Percentiles rank a stretch among this genome's conserved stretches.
Evolutionary conservation across 2,329 filamentous ascomycete species (phyloP).

Genomic region (Colletotrichum phormii): DNA sequence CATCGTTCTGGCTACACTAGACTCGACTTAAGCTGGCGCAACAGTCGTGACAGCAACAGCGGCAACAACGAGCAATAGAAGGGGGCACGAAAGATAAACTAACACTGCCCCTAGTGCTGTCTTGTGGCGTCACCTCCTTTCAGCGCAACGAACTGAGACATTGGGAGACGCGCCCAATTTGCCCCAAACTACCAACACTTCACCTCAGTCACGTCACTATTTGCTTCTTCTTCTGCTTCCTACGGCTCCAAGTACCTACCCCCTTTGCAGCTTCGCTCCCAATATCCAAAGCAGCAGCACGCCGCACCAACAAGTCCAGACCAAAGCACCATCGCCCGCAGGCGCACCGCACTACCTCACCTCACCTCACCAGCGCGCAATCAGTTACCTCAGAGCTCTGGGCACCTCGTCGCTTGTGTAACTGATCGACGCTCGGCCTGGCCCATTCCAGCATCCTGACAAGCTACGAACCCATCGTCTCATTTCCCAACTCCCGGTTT

Average conservation of each 20-base stretch:
- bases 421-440: conserved; percentile 15
- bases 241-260: background rate
- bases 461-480: conserved; percentile 22
- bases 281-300: conserved; percentile 2
- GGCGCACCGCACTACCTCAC: background rate
- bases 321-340: background rate
- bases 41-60: background rate
- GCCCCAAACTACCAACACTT: background rate
- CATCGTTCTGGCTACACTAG: background rate
- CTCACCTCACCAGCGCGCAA: conserved; percentile 2
- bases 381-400: conserved; percentile 14
- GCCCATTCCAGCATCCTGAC: background rate
- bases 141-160: conserved; percentile 32
- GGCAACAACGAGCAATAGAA: background rate
- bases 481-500: conserved; percentile 34
- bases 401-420: conserved; percentile 13
- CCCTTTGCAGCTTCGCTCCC: background rate
- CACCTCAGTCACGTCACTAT: conserved; percentile 26
- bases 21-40: background rate
- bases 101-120: conserved; percentile 21
- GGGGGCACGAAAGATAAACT: conserved; percentile 11
- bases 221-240: conserved; percentile 7
- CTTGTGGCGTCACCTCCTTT: conserved; percentile 34
- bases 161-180: conserved; percentile 33
- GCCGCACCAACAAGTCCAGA: conserved; percentile 8